These are phyloP conservation scores for Aspergillus hiratsukae DNA, from an alignment of 2,329 filamentous ascomycete species.

Conservation along the genomic window DNA sequence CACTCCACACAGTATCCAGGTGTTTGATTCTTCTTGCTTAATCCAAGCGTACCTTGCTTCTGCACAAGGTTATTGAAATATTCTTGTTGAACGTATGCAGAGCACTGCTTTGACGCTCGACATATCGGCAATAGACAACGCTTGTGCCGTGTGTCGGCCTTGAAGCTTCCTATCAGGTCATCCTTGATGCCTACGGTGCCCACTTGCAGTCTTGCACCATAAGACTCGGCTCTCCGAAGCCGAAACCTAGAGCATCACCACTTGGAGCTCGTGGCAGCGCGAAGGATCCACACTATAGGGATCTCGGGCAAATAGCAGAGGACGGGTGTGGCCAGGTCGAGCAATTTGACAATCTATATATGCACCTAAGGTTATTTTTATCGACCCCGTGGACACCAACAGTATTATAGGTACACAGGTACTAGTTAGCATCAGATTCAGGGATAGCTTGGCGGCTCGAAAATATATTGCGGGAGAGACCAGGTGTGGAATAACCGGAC, in stretches of 20 bases:
- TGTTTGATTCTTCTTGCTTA: not conserved
- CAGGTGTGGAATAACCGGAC: too few relatives aligned
- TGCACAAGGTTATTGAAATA: not conserved
- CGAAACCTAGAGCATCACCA: not conserved
- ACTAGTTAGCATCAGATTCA: too few relatives aligned
- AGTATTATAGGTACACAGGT: too few relatives aligned
- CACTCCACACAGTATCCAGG: not conserved
- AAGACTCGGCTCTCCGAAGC: not conserved
- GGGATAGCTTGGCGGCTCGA: too few relatives aligned
- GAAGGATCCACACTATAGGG: too few relatives aligned
- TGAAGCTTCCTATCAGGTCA: not conserved
- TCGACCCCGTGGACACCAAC: too few relatives aligned
- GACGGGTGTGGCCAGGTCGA: not conserved
- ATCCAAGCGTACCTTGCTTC: not conserved
- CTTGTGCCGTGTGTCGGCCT: not conserved
- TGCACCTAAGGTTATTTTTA: too few relatives aligned
- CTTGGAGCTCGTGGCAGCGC: not conserved
- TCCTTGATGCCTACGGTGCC: not conserved
- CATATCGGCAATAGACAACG: not conserved
- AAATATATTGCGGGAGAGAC: too few relatives aligned
- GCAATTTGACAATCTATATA: not conserved
- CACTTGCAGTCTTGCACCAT: not conserved
- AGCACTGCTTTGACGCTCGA: too few relatives aligned
- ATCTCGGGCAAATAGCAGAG: not conserved
- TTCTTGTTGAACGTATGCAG: too few relatives aligned